Percentiles rank a stretch among this genome's conserved stretches.
Conservation (phyloP, 768 basidiomycete species). For the Tulasnella calospora region DNA sequence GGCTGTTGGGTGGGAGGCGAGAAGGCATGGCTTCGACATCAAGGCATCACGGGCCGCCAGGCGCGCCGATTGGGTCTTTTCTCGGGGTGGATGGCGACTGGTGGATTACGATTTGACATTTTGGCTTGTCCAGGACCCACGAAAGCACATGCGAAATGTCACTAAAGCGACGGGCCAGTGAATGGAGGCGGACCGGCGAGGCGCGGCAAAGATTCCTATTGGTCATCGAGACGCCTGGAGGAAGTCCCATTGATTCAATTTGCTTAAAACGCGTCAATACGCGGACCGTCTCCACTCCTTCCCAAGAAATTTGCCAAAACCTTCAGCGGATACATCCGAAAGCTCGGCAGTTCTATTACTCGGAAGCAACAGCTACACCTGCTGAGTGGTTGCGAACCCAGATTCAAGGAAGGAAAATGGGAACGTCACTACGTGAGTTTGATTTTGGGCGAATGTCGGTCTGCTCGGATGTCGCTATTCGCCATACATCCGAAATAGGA, state of each 20-base stretch:
- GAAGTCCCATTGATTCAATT: neutral
- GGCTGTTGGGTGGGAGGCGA: neutral
- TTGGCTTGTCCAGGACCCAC: neutral
- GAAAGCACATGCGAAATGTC: neutral
- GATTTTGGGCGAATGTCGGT: constrained; percentile 1
- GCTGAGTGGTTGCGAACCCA: neutral
- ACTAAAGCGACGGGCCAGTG: neutral
- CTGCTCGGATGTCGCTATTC: neutral
- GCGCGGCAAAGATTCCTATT: neutral
- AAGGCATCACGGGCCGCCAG: neutral
- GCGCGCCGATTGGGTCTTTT: neutral
- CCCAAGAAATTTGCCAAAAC: neutral
- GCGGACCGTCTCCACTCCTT: neutral
- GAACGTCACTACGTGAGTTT: neutral
- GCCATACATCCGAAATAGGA: neutral
- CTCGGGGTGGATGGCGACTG: neutral
- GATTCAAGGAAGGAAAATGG: neutral
- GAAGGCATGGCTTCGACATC: neutral
- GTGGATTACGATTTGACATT: neutral
- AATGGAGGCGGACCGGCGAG: neutral
- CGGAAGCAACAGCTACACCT: neutral
- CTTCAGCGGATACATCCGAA: constrained; percentile 1
- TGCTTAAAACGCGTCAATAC: neutral
- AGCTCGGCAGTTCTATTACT: neutral
- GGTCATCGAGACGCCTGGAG: neutral